These are phyloP conservation scores for Tylopilus subfusipes DNA, from an alignment of 768 basidiomycete genomes.

Conservation along the genomic window DNA sequence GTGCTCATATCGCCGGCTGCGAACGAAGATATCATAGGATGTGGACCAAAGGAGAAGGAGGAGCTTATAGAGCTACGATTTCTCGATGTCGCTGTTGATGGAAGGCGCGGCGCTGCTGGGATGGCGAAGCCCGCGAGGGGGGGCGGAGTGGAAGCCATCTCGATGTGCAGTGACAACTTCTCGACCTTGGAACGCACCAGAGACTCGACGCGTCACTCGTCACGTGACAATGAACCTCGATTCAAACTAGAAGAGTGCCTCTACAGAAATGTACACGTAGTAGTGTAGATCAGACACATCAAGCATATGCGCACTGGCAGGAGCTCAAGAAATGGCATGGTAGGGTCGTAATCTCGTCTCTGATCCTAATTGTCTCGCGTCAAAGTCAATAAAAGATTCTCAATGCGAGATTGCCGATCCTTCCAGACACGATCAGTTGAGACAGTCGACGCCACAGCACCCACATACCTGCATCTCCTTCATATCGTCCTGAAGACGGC, in stretches of 20 bases:
- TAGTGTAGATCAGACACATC: neutral
- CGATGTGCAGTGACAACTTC: neutral
- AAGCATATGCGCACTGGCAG: neutral
- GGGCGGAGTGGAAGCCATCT: constrained; percentile 47
- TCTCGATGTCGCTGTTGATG: constrained; percentile 53
- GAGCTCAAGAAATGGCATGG: neutral
- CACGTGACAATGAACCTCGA: neutral
- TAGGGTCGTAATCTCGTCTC: neutral
- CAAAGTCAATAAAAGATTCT: constrained; percentile 63
- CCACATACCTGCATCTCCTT: constrained; percentile 69
- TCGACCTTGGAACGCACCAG: too few species aligned
- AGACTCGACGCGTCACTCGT: too few species aligned
- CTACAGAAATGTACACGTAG: neutral
- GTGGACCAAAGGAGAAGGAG: constrained; percentile 82
- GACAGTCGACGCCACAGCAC: neutral
- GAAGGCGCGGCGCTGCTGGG: constrained; percentile 47
- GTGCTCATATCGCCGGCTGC: constrained; percentile 62
- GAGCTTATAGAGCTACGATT: constrained; percentile 69
- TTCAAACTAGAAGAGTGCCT: neutral
- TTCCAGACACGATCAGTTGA: constrained; percentile 23
- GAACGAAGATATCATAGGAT: constrained; percentile 69
- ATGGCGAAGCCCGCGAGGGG: constrained; percentile 41
- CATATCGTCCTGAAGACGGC: constrained; percentile 72
- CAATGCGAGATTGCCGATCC: constrained; percentile 78
- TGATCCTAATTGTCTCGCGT: constrained; percentile 61